Evolutionary conservation across 257 asterid species (phyloP).

Genomic region (Nicotiana obtusifolia): DNA sequence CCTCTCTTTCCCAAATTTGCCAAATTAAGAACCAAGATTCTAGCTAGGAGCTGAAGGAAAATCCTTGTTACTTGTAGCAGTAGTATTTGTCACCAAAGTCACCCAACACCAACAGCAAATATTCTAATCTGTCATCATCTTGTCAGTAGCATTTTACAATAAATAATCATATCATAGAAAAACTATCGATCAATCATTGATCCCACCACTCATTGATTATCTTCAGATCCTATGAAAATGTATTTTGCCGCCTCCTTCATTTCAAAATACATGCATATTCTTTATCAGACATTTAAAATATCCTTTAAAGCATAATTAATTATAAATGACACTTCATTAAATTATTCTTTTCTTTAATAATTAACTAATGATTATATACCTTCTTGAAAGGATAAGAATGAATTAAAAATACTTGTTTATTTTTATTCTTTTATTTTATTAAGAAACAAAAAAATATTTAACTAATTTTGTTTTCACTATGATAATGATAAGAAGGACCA

Average conservation of each 20-base stretch:
- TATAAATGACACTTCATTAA: neutral
- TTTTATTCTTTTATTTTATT: no score
- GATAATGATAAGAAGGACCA: no score
- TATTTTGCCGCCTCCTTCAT: neutral
- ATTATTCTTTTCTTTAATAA: neutral
- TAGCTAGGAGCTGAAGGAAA: conserved; percentile 14
- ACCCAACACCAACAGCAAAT: neutral
- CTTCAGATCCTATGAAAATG: conserved; percentile 10
- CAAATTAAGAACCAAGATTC: conserved; percentile 24
- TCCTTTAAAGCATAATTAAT: neutral
- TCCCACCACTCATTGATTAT: conserved; percentile 6
- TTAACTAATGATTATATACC: neutral
- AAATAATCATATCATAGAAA: neutral
- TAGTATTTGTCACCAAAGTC: neutral
- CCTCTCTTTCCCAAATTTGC: conserved; percentile 3
- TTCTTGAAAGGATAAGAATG: neutral
- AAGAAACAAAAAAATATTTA: no score
- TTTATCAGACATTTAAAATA: neutral
- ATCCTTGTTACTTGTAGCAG: neutral
- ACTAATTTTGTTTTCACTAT: no score
- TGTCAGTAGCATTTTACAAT: neutral
- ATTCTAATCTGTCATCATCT: conserved; percentile 16
- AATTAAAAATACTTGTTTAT: neutral
- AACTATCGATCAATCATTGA: conserved; percentile 10
- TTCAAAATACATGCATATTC: neutral